Evolutionary conservation across 2,329 filamentous ascomycete species (phyloP).

Genomic region (Penicillium sp.): DNA sequence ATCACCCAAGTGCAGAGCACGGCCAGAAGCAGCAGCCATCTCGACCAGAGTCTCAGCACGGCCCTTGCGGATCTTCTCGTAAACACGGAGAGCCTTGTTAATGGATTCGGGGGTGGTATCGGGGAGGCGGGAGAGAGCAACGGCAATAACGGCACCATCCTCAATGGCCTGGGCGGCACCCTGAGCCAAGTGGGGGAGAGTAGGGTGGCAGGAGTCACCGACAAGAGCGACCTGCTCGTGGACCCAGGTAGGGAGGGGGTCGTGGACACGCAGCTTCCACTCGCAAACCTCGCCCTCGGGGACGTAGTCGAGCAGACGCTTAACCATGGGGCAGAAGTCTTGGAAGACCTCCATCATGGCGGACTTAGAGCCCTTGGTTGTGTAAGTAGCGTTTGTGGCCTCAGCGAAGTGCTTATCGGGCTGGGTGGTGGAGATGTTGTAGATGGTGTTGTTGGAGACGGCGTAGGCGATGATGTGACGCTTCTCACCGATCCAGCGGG

Average conservation of each 20-base stretch:
- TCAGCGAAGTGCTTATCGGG: conserved; percentile 61
- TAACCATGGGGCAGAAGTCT: conserved; percentile 63
- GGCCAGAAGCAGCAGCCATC: conserved; percentile 56
- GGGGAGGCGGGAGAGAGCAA: conserved; percentile 52
- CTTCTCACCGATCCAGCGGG: conserved; percentile 66
- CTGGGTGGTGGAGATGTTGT: conserved; percentile 66
- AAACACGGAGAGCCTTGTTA: conserved; percentile 56
- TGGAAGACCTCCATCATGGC: conserved; percentile 61
- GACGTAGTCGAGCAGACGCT: conserved; percentile 61
- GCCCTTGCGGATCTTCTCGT: conserved; percentile 58
- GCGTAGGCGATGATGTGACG: conserved; percentile 69
- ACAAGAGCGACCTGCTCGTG: conserved; percentile 55
- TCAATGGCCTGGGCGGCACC: conserved; percentile 67
- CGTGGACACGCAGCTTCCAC: conserved; percentile 65
- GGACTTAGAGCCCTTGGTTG: conserved; percentile 61
- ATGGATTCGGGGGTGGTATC: conserved; percentile 49
- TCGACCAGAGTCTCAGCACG: conserved; percentile 60
- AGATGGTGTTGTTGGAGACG: conserved; percentile 62
- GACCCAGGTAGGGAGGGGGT: conserved; percentile 64
- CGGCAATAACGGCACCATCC: conserved; percentile 59
- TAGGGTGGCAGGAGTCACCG: conserved; percentile 64
- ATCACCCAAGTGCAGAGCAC: conserved; percentile 58
- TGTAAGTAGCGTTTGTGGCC: conserved; percentile 62
- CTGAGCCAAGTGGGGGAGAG: conserved; percentile 64
- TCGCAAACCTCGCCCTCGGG: conserved; percentile 67